phyloP scores from a whole-genome alignment of 768 basidiomycete genomes.

The Mycena latifolia region DNA sequence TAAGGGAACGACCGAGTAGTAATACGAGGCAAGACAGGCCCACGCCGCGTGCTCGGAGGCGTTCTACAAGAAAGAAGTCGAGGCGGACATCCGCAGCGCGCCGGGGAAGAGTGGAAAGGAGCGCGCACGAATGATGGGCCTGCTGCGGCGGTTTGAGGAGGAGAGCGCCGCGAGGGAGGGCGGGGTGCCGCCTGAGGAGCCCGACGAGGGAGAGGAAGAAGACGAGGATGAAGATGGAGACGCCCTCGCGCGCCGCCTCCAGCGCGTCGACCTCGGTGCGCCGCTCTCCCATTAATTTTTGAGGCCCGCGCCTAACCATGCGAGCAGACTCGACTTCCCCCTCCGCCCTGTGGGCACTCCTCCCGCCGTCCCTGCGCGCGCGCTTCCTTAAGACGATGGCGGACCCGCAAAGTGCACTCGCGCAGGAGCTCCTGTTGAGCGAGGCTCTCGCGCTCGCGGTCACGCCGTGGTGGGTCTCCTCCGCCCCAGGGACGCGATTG shows the following conservation, averaged over 20 bases:
- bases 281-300: neutral
- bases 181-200: neutral
- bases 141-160: slow-evolving; percentile 82
- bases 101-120: slow-evolving; percentile 71
- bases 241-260: slow-evolving; percentile 61
- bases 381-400: slow-evolving; percentile 70
- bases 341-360: slow-evolving; percentile 70
- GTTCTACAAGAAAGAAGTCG: slow-evolving; percentile 84
- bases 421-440: slow-evolving; percentile 65
- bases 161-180: slow-evolving; percentile 45
- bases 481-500: too few relatives aligned
- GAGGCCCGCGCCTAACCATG: neutral
- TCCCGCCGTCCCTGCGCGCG: slow-evolving; percentile 70
- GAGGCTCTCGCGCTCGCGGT: slow-evolving; percentile 25
- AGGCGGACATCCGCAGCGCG: slow-evolving; percentile 67
- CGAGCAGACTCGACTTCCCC: slow-evolving; percentile 65
- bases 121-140: slow-evolving; percentile 72
- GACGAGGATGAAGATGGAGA: slow-evolving; percentile 56
- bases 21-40: slow-evolving; percentile 42
- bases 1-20: neutral
- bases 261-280: slow-evolving; percentile 73
- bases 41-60: slow-evolving; percentile 85
- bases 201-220: slow-evolving; percentile 40
- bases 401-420: slow-evolving; percentile 73
- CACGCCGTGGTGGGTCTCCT: slow-evolving; percentile 88